Percentiles rank a stretch among this genome's conserved stretches.
Conservation (phyloP, 2,329 filamentous ascomycete species). For the Fusarium lyarnte region DNA sequence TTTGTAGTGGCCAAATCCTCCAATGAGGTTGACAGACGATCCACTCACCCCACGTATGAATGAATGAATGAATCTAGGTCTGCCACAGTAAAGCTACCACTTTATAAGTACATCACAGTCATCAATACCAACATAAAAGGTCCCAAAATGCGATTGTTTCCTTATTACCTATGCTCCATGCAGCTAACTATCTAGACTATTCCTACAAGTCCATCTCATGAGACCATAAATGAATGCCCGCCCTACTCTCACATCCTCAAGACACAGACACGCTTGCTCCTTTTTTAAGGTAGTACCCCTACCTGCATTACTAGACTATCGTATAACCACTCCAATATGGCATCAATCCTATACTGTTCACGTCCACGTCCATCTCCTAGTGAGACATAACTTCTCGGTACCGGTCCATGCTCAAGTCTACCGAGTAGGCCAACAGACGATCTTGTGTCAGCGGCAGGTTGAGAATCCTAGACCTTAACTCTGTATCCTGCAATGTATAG, state of each 20-base stretch:
- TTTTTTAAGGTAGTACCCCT: conserved; percentile 4
- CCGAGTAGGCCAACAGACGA: conserved; percentile 74
- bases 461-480: conserved; percentile 57
- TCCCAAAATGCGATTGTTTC: neutral
- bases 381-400: conserved; percentile 71
- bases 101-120: neutral
- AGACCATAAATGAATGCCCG: conserved; percentile 14
- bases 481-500: conserved; percentile 45
- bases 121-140: neutral
- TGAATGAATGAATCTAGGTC: neutral
- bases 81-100: neutral
- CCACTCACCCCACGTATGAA: neutral
- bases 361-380: conserved; percentile 30
- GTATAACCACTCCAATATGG: conserved; percentile 20
- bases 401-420: conserved; percentile 74
- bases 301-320: conserved; percentile 31
- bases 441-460: conserved; percentile 77
- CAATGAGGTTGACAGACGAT: neutral
- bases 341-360: conserved; percentile 14
- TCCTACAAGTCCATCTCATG: conserved; percentile 37
- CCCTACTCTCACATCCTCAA: conserved; percentile 3
- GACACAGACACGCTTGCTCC: conserved; percentile 2
- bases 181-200: conserved; percentile 41
- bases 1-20: neutral
- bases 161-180: conserved; percentile 9